Base-by-base conservation (phyloP, 2,329 filamentous ascomycete genomes). In the Ophiostoma quercus region DNA sequence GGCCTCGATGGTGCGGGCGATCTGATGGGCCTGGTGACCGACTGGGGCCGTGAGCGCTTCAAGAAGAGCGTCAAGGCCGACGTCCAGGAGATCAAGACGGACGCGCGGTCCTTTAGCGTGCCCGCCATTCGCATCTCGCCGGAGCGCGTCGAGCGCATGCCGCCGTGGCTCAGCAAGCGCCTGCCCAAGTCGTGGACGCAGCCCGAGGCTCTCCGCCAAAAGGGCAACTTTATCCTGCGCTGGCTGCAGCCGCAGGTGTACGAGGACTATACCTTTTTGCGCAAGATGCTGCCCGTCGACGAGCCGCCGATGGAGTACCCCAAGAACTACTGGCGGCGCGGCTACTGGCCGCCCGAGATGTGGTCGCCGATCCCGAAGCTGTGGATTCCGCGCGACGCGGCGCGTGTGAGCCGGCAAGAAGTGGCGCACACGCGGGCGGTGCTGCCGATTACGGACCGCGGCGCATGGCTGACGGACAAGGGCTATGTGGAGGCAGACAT, bases 331-430 rank as follows among this genome's bases (percentile, higher is more conserved):
- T 87, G 85, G 73, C 78, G 81, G 22, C 82, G 87, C 62, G 91
- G 91, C 0, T 95, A 92, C 79, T 87, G 84, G 79, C 88, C 92
- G 73, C 90, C 92, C 0, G 85, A 89, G 9, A 87, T 92, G 76
- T 86, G 80, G 62, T 81, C 84, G 67, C 80, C 84, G 57, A 80
- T 86, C 0, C 89, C 90, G 3, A 80, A 88, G 8, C 82, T 95
- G 39, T 95, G 92, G 92, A 88, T 95, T 37, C 91, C 92, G 0
- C 84, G 85, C 68, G 92, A 95, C 76, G 81, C 84, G 1, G 84
- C 86, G 34, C 90, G 90, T 32, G 85, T 94, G 51, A 90, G 87
- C 71, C 82, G 81, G 74, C 90, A 94, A 76, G 92, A 94, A 78
- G 84, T 93, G 70, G 81, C 82, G 57, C 86, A 92, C 73, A 89